Evolutionary conservation across 345 rosid species (phyloP).

Genomic region (Eucalyptus coolabah): DNA sequence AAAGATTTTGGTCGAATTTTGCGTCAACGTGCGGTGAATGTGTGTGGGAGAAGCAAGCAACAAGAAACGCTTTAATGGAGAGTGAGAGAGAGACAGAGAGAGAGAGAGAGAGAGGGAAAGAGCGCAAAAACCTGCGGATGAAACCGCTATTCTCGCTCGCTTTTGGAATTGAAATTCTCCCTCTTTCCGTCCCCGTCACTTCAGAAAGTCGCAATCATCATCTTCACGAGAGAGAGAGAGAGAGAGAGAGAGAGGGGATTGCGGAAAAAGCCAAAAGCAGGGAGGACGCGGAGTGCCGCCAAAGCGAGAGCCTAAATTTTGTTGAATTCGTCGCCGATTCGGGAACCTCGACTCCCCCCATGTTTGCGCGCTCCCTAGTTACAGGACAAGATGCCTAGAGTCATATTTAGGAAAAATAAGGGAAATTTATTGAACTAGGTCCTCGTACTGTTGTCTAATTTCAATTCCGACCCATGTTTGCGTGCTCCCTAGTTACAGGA

Average conservation of each 20-base stretch:
- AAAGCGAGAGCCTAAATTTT: neutral
- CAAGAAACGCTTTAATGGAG: neutral
- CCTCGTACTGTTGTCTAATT: neutral
- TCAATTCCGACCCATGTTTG: neutral
- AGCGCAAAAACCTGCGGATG: neutral
- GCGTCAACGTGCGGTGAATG: neutral
- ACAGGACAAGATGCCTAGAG: neutral
- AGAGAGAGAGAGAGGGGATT: neutral
- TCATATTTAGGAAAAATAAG: neutral
- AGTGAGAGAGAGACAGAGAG: neutral
- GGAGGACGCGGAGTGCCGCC: conserved; percentile 41
- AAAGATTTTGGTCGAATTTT: neutral
- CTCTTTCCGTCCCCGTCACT: neutral
- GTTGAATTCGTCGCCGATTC: neutral
- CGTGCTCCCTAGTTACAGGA: neutral
- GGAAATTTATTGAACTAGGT: neutral
- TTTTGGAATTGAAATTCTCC: neutral
- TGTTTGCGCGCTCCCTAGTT: neutral
- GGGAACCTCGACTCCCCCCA: neutral
- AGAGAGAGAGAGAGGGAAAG: neutral
- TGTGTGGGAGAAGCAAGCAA: neutral
- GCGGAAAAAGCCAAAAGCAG: neutral
- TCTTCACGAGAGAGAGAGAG: neutral
- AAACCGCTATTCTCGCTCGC: neutral
- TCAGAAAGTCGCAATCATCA: neutral